These are phyloP conservation scores for Podospora sp. DNA, from an alignment of 495 filamentous ascomycete species.

Conservation along the genomic window DNA sequence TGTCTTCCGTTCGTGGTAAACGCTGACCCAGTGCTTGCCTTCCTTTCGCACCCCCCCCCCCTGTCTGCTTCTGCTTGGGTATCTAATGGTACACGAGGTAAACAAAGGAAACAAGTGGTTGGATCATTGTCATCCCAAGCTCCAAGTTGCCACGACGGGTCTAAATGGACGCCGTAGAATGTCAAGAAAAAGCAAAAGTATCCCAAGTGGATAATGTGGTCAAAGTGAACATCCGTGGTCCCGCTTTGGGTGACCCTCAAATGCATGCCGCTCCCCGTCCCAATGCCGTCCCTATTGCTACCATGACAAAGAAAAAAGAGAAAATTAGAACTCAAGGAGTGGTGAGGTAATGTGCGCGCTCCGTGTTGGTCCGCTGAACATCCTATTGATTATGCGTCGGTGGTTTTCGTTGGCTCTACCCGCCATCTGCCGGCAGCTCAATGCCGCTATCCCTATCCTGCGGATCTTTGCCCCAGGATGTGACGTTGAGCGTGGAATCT, in stretches of 20 bases:
- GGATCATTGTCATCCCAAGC: neutral
- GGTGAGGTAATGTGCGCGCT: constrained; percentile 26
- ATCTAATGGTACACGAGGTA: constrained; percentile 33
- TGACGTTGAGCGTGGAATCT: constrained; percentile 32
- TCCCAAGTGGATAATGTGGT: constrained; percentile 3
- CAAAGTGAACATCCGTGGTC: neutral
- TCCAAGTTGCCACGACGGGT: neutral
- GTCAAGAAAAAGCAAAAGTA: constrained; percentile 9
- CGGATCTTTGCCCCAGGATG: constrained; percentile 39
- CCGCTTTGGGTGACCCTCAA: constrained; percentile 12
- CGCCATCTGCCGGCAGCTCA: constrained; percentile 45
- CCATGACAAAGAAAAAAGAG: constrained; percentile 8
- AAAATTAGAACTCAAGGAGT: constrained; percentile 25
- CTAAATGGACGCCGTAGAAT: constrained; percentile 5
- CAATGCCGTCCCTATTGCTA: constrained; percentile 8
- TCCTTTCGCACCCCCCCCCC: neutral
- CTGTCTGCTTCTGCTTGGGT: constrained; percentile 27
- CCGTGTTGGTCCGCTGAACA: constrained; percentile 1
- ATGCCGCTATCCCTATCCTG: constrained; percentile 60
- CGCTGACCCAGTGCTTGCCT: constrained; percentile 9
- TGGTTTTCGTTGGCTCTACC: constrained; percentile 20
- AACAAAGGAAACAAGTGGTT: constrained; percentile 32
- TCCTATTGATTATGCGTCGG: constrained; percentile 8
- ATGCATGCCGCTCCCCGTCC: constrained; percentile 17
- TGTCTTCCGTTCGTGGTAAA: neutral